phyloP scores from a whole-genome alignment of 1,284 basidiomycete genomes.

The Crucibulum parvulum region DNA sequence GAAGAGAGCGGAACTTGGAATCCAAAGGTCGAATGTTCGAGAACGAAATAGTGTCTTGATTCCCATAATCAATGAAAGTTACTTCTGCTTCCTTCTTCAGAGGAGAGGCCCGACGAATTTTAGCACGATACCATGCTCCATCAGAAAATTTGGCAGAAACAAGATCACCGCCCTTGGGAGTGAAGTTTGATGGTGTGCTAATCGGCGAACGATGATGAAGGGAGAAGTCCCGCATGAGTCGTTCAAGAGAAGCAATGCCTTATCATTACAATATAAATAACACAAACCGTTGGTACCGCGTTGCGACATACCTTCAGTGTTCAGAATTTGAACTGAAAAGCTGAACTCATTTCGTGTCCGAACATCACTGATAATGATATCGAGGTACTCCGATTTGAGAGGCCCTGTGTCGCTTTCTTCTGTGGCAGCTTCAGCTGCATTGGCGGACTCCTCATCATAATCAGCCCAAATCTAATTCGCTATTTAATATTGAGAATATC shows the following conservation, averaged over 20 bases:
- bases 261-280: conserved; percentile 5
- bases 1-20: conserved; percentile 83
- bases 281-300: conserved; percentile 13
- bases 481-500: conserved; percentile 1
- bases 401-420: conserved; percentile 56
- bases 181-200: conserved; percentile 67
- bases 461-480: conserved; percentile 79
- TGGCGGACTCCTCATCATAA: conserved; percentile 74
- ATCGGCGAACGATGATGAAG: conserved; percentile 78
- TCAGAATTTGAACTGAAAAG: conserved; percentile 93
- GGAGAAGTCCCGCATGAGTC: conserved; percentile 93
- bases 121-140: conserved; percentile 93
- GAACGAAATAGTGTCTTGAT: conserved; percentile 86
- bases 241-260: conserved; percentile 90
- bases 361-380: conserved; percentile 92
- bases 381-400: conserved; percentile 85
- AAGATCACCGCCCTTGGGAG: conserved; percentile 85
- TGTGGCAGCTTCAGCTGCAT: conserved; percentile 51
- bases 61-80: conserved; percentile 89
- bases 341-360: conserved; percentile 77
- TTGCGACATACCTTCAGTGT: conserved; percentile 73
- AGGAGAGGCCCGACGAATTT: conserved; percentile 81
- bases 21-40: conserved; percentile 83
- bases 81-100: conserved; percentile 91
- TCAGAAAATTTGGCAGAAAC: conserved; percentile 93